Conservation (phyloP, 1,284 basidiomycete genomes). For the Tilletia indica region DNA sequence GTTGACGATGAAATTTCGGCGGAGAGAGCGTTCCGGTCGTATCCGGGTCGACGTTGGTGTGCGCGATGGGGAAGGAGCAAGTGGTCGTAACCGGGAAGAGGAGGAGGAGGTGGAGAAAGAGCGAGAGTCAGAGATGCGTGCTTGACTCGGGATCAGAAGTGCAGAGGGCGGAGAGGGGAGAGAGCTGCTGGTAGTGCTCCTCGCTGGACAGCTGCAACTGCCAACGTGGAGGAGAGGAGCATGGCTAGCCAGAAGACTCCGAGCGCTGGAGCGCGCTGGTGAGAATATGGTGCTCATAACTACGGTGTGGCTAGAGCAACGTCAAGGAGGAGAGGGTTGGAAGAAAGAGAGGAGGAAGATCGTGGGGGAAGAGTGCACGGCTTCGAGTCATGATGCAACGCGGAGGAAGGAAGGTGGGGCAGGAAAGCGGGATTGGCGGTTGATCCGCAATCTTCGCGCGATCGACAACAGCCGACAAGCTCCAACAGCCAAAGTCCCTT, state of each 20-base stretch:
- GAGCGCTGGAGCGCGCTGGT: slow-evolving; percentile 10
- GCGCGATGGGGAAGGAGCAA: not conserved
- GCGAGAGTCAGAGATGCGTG: not conserved
- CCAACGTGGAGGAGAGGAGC: not conserved
- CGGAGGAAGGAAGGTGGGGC: too few relatives aligned
- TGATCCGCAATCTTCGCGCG: too few relatives aligned
- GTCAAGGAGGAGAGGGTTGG: not conserved
- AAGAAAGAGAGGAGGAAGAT: not conserved
- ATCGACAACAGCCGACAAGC: too few relatives aligned
- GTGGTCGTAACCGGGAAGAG: slow-evolving; percentile 9
- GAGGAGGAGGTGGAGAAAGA: slow-evolving; percentile 1
- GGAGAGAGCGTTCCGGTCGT: not conserved
- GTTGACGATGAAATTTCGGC: slow-evolving; percentile 19
- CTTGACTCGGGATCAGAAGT: not conserved
- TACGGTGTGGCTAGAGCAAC: not conserved
- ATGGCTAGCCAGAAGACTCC: not conserved
- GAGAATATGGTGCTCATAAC: slow-evolving; percentile 8
- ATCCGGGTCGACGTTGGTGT: slow-evolving; percentile 4
- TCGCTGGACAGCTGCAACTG: not conserved
- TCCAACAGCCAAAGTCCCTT: too few relatives aligned
- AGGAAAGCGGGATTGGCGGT: too few relatives aligned
- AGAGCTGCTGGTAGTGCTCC: not conserved
- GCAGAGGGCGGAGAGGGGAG: not conserved
- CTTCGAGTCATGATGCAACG: slow-evolving; percentile 10
- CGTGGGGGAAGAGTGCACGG: not conserved